Conservation (phyloP, 805 yeast genomes). For the Millerago galiae region DNA sequence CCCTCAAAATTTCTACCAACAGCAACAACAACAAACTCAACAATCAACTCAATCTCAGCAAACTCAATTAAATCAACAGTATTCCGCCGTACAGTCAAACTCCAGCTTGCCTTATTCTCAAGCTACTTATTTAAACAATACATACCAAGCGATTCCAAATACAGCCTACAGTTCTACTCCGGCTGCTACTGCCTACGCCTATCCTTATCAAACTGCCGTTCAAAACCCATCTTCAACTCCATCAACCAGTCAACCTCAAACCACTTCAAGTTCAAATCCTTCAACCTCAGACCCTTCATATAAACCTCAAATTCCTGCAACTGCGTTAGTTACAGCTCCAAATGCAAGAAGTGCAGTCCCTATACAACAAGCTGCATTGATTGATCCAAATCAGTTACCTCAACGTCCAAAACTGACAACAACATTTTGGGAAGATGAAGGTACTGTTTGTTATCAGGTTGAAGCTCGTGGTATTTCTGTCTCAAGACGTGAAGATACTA, state of each 20-base stretch:
- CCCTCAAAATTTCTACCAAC: conserved; percentile 1
- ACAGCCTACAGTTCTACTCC: background rate
- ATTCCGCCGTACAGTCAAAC: background rate
- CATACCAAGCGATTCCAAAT: conserved; percentile 1
- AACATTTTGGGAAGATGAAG: conserved; percentile 73
- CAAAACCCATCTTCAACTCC: conserved; percentile 1
- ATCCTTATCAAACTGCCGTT: conserved; percentile 8
- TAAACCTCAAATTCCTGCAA: conserved; percentile 1
- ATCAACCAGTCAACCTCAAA: conserved; percentile 1
- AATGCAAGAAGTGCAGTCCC: conserved; percentile 10
- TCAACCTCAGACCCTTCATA: conserved; percentile 2
- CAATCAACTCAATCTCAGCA: conserved; percentile 5
- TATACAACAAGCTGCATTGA: conserved; percentile 12
- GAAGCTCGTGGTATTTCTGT: conserved; percentile 64
- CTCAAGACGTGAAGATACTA: conserved; percentile 64
- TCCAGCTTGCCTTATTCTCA: background rate
- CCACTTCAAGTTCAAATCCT: conserved; percentile 1
- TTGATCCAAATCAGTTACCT: conserved; percentile 24
- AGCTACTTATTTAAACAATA: background rate
- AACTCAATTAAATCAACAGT: conserved; percentile 4
- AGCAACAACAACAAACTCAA: conserved; percentile 9
- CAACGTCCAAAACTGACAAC: conserved; percentile 60
- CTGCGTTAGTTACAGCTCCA: background rate
- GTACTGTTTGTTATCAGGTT: conserved; percentile 65
- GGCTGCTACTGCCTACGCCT: conserved; percentile 7